Evolutionary conservation across 2,329 filamentous ascomycete genomes (phyloP), one percentile per base, ranked within the genome.

Genomic region (Venturia asperata): DNA sequence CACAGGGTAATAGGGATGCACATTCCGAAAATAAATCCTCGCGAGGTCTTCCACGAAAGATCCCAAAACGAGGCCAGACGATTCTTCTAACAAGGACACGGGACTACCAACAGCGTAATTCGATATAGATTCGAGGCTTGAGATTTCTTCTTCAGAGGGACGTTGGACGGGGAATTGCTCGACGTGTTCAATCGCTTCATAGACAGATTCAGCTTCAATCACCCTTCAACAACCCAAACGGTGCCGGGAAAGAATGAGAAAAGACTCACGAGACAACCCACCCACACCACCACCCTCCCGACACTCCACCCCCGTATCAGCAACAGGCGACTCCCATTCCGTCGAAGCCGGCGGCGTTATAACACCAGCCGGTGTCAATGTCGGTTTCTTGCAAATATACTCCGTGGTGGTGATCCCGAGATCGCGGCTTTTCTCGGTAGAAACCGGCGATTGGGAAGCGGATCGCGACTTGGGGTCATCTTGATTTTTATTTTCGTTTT

Each of bases 1-100:
- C 10, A 65, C 64, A 5, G 64, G 64, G 13, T 62, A 65, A 42
- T 52, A 49, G 19, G 64, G 55, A 52, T 65, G 64, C 3, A 65
- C 49, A 30, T 62, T 65, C 21, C 49, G 64, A 41, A 65, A 65
- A 24, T 43, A 65, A 1, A 49, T 37, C 42, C 39, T n/a, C 21
- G 47, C 1, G 7, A 65, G 56, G 7, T 65, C 45, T 45, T 65
- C 45, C 37, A 65, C 11, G 21, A 65, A 62, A 62, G 64, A 56
- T 39, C 64, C 64, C 17, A 65, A 56, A 19, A 65, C 37, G 27
- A 65, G 19, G n/a, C 64, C 56, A 52, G 39, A 62, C 27, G 39
- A 45, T 5, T 27, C 3, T 37, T 65, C 64, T 19, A 65, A 21
- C 6, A 65, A 27, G 9, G 52, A 42, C 5, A 58, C 39, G 19